These are phyloP conservation scores for Chrysosporium queenslandicum DNA, from an alignment of 2,329 filamentous ascomycete species.

Conservation along the genomic window DNA sequence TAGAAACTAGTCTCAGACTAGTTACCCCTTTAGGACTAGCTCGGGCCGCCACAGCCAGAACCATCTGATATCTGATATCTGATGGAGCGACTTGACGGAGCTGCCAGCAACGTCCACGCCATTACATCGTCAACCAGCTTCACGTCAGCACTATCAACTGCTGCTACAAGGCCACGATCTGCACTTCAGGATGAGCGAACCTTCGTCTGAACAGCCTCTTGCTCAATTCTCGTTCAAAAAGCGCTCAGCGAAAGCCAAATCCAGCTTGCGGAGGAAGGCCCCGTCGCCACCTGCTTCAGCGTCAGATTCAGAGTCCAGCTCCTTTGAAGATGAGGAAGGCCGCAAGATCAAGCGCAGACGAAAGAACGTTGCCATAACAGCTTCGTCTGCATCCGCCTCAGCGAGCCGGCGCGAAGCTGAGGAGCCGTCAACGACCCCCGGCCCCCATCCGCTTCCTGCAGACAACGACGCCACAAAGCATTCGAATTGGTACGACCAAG, in stretches of 20 bases:
- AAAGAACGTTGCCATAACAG: slow-evolving; percentile 50
- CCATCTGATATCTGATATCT: no score
- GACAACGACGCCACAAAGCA: slow-evolving; percentile 79
- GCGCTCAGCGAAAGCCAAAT: slow-evolving; percentile 63
- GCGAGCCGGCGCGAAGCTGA: slow-evolving; percentile 39
- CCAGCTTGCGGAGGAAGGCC: slow-evolving; percentile 69
- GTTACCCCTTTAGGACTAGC: no score
- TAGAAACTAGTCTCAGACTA: no score
- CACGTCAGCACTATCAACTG: background rate
- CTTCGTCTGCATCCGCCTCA: slow-evolving; percentile 43
- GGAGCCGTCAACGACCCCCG: slow-evolving; percentile 47
- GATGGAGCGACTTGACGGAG: no score
- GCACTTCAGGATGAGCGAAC: slow-evolving; percentile 20
- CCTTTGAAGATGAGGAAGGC: slow-evolving; percentile 64
- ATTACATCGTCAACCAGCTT: background rate
- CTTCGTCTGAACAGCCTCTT: slow-evolving; percentile 21
- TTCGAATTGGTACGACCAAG: slow-evolving; percentile 79
- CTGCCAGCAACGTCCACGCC: background rate
- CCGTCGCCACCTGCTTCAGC: slow-evolving; percentile 57
- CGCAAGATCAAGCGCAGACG: slow-evolving; percentile 68
- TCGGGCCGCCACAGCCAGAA: no score
- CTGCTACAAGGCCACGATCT: background rate
- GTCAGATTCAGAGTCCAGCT: slow-evolving; percentile 57
- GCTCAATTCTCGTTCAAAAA: slow-evolving; percentile 61
- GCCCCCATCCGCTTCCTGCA: background rate